phyloP scores from a whole-genome alignment of 176 grass and related monocot species.

The Carex littledalei region DNA sequence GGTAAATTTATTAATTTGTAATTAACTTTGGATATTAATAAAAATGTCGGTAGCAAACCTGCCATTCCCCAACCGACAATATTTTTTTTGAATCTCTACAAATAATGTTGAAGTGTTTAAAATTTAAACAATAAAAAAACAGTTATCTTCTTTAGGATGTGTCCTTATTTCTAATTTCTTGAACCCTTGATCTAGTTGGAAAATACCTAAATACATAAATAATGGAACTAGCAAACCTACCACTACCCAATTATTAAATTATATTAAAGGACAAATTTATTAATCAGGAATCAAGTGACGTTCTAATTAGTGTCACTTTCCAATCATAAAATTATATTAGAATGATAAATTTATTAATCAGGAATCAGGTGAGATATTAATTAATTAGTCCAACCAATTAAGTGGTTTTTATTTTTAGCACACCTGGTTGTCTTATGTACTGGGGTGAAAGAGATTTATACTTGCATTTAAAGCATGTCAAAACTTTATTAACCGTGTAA shows the following conservation, averaged over 20 bases:
- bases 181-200: neutral
- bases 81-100: neutral
- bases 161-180: neutral
- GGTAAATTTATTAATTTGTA: too few relatives aligned
- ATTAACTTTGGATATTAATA: too few relatives aligned
- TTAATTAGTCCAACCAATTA: neutral
- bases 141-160: neutral
- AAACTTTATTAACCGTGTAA: neutral
- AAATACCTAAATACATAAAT: neutral
- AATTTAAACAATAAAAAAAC: neutral
- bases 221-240: neutral
- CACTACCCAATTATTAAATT: neutral
- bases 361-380: neutral
- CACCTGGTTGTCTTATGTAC: constrained; percentile 7
- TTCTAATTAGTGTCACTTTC: neutral
- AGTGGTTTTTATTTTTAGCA: neutral
- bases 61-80: neutral
- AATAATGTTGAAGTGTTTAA: neutral
- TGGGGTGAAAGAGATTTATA: constrained; percentile 13
- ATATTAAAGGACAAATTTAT: neutral
- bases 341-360: neutral
- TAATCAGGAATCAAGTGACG: neutral
- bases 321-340: neutral
- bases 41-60: neutral
- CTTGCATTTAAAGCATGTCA: constrained; percentile 19